A percentile compares a stretch with the other conserved stretches of the same genome.
Evolutionary conservation across 768 basidiomycete genomes (phyloP).

Genomic region (Macrocybe gigantea): DNA sequence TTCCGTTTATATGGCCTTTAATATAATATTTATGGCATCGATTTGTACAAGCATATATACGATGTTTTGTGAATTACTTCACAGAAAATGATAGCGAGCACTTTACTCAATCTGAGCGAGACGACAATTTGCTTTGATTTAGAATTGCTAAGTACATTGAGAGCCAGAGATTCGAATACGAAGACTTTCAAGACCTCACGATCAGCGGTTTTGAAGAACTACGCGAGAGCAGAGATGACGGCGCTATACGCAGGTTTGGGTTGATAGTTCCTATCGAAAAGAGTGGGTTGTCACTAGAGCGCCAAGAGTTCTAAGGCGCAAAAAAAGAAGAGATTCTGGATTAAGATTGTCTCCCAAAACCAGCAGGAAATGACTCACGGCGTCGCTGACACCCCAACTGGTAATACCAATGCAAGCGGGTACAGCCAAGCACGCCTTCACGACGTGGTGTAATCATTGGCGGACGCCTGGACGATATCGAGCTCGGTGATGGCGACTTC

Average conservation of each 20-base stretch:
- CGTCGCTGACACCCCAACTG: slow-evolving; percentile 44
- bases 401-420: slow-evolving; percentile 41
- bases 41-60: too few relatives aligned
- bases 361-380: slow-evolving; percentile 18
- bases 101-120: too few relatives aligned
- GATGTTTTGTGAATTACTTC: too few relatives aligned
- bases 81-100: too few relatives aligned
- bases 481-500: slow-evolving; percentile 48
- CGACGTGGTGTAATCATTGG: slow-evolving; percentile 40
- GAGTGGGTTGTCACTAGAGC: slow-evolving; percentile 16
- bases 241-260: slow-evolving; percentile 22
- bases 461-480: slow-evolving; percentile 30
- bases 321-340: not conserved
- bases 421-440: slow-evolving; percentile 39
- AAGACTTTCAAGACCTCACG: not conserved
- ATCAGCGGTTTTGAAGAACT: not conserved
- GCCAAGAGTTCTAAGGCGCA: slow-evolving; percentile 20
- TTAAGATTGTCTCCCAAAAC: not conserved
- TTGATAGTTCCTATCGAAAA: slow-evolving; percentile 21
- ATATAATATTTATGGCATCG: too few relatives aligned
- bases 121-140: too few relatives aligned
- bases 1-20: too few relatives aligned
- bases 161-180: not conserved
- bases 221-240: slow-evolving; percentile 12
- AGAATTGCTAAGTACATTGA: not conserved